Evolutionary conservation across 2,329 filamentous ascomycete genomes (phyloP).

Genomic region (Falciphora oryzae): DNA sequence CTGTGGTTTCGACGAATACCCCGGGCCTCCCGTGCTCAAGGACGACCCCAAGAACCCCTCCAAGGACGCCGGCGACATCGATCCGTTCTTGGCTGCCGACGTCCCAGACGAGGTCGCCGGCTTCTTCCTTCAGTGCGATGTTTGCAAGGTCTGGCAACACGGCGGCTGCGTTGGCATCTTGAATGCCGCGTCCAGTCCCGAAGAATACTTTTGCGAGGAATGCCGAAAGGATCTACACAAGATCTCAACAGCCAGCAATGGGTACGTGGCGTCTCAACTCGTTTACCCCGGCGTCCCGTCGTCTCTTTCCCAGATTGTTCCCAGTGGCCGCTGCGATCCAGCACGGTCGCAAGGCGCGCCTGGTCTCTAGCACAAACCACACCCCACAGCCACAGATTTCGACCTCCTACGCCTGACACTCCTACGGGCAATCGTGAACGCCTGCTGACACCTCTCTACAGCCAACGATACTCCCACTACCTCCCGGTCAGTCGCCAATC

Average conservation of each 20-base stretch:
- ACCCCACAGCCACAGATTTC: background rate
- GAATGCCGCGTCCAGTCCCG: conserved; percentile 85
- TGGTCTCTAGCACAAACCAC: background rate
- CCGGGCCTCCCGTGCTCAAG: conserved; percentile 62
- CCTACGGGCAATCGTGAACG: background rate
- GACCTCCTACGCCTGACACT: background rate
- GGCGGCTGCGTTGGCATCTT: conserved; percentile 96
- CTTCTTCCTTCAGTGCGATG: conserved; percentile 96
- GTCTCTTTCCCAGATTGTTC: background rate
- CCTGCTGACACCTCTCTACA: background rate
- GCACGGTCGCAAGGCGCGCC: background rate
- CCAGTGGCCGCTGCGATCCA: background rate
- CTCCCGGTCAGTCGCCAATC: conserved; percentile 54
- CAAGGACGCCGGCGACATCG: conserved; percentile 52
- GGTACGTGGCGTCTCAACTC: conserved; percentile 52
- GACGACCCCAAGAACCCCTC: conserved; percentile 44
- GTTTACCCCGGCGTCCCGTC: conserved; percentile 15
- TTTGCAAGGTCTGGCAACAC: conserved; percentile 98
- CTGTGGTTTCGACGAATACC: conserved; percentile 91
- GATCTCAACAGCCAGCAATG: conserved; percentile 72
- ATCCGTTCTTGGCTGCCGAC: conserved; percentile 53
- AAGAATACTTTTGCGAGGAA: conserved; percentile 97
- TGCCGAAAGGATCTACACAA: conserved; percentile 90
- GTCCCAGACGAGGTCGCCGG: conserved; percentile 83
- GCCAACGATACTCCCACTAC: conserved; percentile 54